phyloP scores from a whole-genome alignment of 2,329 filamentous ascomycete species.

The Atkinsonella texensis region DNA sequence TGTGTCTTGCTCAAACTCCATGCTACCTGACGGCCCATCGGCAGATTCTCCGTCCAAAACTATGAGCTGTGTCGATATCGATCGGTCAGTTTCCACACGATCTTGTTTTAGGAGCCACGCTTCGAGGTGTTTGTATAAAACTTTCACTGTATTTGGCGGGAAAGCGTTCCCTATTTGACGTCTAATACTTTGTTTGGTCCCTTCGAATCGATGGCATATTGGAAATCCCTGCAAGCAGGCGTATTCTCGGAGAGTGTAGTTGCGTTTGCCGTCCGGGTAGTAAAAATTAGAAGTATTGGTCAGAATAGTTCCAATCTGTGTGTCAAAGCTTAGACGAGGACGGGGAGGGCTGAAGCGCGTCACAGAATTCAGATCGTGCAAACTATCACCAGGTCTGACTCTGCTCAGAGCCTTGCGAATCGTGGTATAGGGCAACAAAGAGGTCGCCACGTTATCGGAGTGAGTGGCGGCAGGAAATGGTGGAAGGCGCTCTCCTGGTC shows the following conservation, averaged over 20 bases:
- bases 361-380: slow-evolving; percentile 26
- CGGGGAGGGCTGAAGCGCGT: slow-evolving; percentile 17
- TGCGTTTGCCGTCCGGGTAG: slow-evolving; percentile 51
- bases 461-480: slow-evolving; percentile 53
- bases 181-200: slow-evolving; percentile 28
- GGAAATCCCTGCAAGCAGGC: slow-evolving; percentile 63
- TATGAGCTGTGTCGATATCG: slow-evolving; percentile 11
- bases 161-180: slow-evolving; percentile 73
- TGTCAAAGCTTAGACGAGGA: slow-evolving; percentile 32
- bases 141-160: slow-evolving; percentile 44
- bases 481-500: slow-evolving; percentile 60
- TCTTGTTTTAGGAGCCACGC: slow-evolving; percentile 34
- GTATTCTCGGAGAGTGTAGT: slow-evolving; percentile 55
- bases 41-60: slow-evolving; percentile 11
- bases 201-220: slow-evolving; percentile 41
- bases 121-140: slow-evolving; percentile 36
- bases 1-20: neutral
- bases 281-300: slow-evolving; percentile 50
- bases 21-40: neutral
- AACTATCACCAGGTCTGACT: slow-evolving; percentile 20
- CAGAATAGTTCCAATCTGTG: slow-evolving; percentile 48
- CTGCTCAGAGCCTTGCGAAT: slow-evolving; percentile 29
- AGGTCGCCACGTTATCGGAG: slow-evolving; percentile 22
- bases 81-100: slow-evolving; percentile 15
- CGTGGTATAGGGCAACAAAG: slow-evolving; percentile 29